Conservation (phyloP, 257 asterid species). For the Solanum pimpinellifolium region DNA sequence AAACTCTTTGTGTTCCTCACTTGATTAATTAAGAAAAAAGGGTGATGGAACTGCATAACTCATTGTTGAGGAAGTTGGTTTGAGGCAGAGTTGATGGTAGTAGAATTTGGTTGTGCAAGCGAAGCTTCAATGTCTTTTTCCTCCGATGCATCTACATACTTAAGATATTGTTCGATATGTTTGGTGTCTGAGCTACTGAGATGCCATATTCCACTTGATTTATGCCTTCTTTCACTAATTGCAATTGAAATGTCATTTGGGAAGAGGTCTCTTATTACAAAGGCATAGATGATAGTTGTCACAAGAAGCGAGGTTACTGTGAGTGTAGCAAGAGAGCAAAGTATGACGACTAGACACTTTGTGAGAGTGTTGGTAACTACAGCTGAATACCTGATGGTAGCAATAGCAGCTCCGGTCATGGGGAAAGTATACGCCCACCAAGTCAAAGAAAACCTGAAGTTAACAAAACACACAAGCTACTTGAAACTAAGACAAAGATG, state of each 20-base stretch:
- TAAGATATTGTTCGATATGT: slow-evolving; percentile 31
- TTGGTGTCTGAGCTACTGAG: slow-evolving; percentile 27
- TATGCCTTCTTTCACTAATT: slow-evolving; percentile 37
- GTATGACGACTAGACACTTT: slow-evolving; percentile 23
- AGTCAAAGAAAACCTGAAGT: slow-evolving; percentile 51
- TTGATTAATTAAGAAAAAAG: slow-evolving; percentile 5
- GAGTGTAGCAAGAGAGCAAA: slow-evolving; percentile 42
- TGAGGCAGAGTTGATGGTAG: background rate
- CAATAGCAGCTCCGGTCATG: slow-evolving; percentile 74
- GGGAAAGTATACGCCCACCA: slow-evolving; percentile 99
- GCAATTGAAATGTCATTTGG: slow-evolving; percentile 83
- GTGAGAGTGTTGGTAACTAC: slow-evolving; percentile 29
- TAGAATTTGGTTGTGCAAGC: background rate
- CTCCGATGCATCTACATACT: slow-evolving; percentile 30
- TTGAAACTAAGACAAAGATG: background rate
- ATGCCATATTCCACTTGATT: slow-evolving; percentile 22
- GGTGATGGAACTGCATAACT: background rate
- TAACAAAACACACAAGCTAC: background rate
- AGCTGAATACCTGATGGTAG: slow-evolving; percentile 48
- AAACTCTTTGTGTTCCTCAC: slow-evolving; percentile 14
- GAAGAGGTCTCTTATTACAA: slow-evolving; percentile 48
- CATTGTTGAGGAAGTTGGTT: background rate
- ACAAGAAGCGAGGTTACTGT: slow-evolving; percentile 44
- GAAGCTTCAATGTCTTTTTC: slow-evolving; percentile 41
- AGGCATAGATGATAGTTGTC: slow-evolving; percentile 54